phyloP scores from a whole-genome alignment of 805 yeast genomes.

The Candida boleticola region DNA sequence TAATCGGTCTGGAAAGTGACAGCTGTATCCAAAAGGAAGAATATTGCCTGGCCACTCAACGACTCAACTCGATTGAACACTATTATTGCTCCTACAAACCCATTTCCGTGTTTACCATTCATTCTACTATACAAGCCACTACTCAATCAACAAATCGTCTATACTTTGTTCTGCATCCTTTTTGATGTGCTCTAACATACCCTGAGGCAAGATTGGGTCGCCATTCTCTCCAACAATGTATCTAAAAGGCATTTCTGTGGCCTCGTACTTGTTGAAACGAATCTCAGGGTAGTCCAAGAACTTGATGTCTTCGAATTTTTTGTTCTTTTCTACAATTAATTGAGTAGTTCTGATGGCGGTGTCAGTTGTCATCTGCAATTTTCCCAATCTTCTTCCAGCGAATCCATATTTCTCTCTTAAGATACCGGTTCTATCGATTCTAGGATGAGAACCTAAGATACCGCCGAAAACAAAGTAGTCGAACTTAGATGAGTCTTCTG shows the following conservation, averaged over 20 bases:
- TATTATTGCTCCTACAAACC: too few relatives aligned
- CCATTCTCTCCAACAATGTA: constrained; percentile 65
- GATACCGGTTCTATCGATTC: constrained; percentile 91
- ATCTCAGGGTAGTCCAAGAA: constrained; percentile 95
- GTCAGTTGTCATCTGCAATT: constrained; percentile 94
- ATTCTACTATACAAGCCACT: background rate
- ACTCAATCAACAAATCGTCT: constrained; percentile 58
- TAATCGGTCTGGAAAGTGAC: too few relatives aligned
- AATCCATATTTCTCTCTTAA: constrained; percentile 78
- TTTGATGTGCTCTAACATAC: constrained; percentile 85
- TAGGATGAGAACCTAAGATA: constrained; percentile 90
- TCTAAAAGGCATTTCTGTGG: constrained; percentile 97
- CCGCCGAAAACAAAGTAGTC: constrained; percentile 97
- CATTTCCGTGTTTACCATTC: too few relatives aligned
- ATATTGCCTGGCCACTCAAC: too few relatives aligned
- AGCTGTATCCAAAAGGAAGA: too few relatives aligned
- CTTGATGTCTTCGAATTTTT: constrained; percentile 64
- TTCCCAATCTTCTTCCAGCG: constrained; percentile 83
- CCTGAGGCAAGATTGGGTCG: constrained; percentile 84
- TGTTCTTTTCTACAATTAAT: constrained; percentile 60
- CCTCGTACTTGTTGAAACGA: constrained; percentile 80
- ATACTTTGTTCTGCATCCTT: constrained; percentile 81
- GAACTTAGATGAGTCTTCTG: constrained; percentile 62
- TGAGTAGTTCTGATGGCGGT: constrained; percentile 95
- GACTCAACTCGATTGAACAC: too few relatives aligned